These are phyloP conservation scores for Starmerella khaoyaiensis DNA, from an alignment of 805 yeast genomes.

Conservation along the genomic window DNA sequence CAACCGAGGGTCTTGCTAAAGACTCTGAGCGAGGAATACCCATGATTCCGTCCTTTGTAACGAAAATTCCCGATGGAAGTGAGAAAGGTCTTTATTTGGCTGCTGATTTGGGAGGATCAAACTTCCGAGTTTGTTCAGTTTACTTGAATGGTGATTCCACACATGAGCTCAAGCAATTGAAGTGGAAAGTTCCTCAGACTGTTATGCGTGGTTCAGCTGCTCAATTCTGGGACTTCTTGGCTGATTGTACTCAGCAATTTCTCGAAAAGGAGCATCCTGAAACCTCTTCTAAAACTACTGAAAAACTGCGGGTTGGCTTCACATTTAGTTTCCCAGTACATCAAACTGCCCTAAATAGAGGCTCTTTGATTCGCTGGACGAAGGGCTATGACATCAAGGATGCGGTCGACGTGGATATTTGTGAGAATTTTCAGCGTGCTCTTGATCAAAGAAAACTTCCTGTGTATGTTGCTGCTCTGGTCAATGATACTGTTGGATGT, in stretches of 20 bases:
- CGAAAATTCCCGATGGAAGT: constrained; percentile 70
- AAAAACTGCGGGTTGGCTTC: constrained; percentile 63
- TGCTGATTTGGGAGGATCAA: constrained; percentile 93
- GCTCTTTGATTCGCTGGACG: constrained; percentile 87
- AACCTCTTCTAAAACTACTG: constrained; percentile 21
- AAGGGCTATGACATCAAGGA: constrained; percentile 85
- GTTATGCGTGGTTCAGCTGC: constrained; percentile 52
- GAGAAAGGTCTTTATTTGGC: constrained; percentile 78
- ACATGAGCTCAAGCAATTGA: constrained; percentile 62
- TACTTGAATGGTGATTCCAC: constrained; percentile 48
- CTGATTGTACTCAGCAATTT: constrained; percentile 54
- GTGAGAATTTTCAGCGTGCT: constrained; percentile 54
- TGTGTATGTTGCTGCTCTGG: constrained; percentile 62
- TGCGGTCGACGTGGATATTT: constrained; percentile 75
- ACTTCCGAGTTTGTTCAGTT: constrained; percentile 88
- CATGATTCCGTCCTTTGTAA: constrained; percentile 89
- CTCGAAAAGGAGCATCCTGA: constrained; percentile 53
- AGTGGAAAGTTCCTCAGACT: constrained; percentile 66
- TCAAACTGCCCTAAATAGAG: constrained; percentile 67
- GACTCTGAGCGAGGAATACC: constrained; percentile 27
- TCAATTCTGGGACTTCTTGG: constrained; percentile 62
- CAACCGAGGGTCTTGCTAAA: constrained; percentile 25
- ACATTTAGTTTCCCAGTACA: constrained; percentile 89
- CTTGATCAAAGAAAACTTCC: constrained; percentile 48
- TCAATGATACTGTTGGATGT: constrained; percentile 95